Base-by-base conservation (phyloP, 1,284 basidiomycete species). In the Jaminaea rosea region DNA sequence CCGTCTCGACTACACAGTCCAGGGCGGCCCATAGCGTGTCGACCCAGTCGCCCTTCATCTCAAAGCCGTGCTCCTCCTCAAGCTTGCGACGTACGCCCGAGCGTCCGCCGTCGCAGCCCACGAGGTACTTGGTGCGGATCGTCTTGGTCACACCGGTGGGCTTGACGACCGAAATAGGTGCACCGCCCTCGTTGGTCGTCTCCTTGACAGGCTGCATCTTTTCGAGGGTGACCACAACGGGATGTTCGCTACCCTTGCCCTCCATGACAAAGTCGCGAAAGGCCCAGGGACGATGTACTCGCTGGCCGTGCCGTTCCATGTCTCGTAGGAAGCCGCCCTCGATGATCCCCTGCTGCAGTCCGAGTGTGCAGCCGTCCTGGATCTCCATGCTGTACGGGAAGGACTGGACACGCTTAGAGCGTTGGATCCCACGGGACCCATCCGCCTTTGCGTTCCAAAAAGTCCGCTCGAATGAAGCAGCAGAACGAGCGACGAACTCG, bases 311-410 rank as follows among this genome's bases (percentile, higher is more conserved):
- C 9, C 65, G 51, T 49, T 74, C 71, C 53, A 75, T 75, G 56
- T 77, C 76, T 44, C 63, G 56, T 29, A 76, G 55, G 63, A 69
- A 75, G 13, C 72, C 69, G 17, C 68, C 61, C 52, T 77, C 76
- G 58, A 77, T 77, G 10, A 76, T 55, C 23, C 75, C 76, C 59
- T 77, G 75, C 60, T 76, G 76, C 9, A 76, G 60, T 32, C 75
- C 71, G 34, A 77, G 67, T 2, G 75, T 75, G 59, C 72, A 77
- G 59, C 71, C 72, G 60, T 76, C 75, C 55, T 70, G 67, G 17
- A 77, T 74, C 56, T 77, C 76, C 67, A 77, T 75, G 46, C 71
- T 68, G 37, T 75, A 74, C 6, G 75, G 76, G 63, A 76, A 76
- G 9, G 74, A 75, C 50, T 75, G 74, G 19, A 75, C 75, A 7